These are phyloP conservation scores for Wickerhamomyces sp. DNA, from an alignment of 1,139 yeast species.

Conservation along the genomic window DNA sequence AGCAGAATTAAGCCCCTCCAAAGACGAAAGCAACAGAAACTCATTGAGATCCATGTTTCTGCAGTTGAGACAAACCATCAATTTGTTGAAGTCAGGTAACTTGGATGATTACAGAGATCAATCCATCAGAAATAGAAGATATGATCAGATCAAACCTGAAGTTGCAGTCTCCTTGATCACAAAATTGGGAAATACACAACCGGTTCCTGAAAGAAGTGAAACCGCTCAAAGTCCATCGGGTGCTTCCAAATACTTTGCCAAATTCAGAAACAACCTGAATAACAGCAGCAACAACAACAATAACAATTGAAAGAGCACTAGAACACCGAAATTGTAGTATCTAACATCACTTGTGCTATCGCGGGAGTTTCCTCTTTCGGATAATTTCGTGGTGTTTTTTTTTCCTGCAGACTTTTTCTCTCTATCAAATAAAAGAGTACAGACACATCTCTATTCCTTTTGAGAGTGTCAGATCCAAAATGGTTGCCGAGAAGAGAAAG, in stretches of 20 bases:
- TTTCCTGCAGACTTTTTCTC: not conserved
- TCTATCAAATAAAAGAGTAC: too few relatives aligned
- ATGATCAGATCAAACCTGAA: constrained; percentile 56
- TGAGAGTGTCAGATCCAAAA: too few relatives aligned
- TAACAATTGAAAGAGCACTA: too few relatives aligned
- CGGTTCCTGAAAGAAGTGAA: constrained; percentile 2
- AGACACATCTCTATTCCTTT: too few relatives aligned
- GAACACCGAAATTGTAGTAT: too few relatives aligned
- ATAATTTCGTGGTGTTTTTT: not conserved
- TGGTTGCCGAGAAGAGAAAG: constrained; percentile 30
- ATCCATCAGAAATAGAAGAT: constrained; percentile 50
- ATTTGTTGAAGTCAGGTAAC: constrained; percentile 44
- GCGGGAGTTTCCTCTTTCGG: not conserved
- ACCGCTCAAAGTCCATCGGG: not conserved
- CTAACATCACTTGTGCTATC: too few relatives aligned
- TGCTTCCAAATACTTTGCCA: constrained; percentile 1
- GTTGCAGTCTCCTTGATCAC: constrained; percentile 46
- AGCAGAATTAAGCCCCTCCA: constrained; percentile 32
- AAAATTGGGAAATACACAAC: constrained; percentile 25
- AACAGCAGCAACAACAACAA: not conserved
- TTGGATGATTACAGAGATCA: constrained; percentile 50
- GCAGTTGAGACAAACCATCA: constrained; percentile 60
- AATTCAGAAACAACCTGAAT: not conserved
- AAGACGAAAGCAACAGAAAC: constrained; percentile 9
- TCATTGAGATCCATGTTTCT: constrained; percentile 49